Conservation (phyloP, 129 eudicot genomes). For the Smallanthus sonchifolius region DNA sequence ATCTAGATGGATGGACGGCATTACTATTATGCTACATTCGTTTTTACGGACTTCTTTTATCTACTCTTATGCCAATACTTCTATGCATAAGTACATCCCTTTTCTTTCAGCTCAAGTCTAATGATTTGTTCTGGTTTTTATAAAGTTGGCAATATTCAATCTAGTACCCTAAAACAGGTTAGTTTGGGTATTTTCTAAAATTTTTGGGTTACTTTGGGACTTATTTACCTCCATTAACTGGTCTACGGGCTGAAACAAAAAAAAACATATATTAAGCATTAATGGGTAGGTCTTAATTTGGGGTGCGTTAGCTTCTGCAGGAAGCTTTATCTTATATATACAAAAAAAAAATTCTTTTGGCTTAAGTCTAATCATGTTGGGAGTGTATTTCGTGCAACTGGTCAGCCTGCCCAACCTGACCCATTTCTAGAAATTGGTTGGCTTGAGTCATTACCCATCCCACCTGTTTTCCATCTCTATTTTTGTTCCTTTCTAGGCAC, state of each 20-base stretch:
- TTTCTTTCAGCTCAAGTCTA: background rate
- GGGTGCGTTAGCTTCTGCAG: background rate
- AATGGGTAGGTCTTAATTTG: background rate
- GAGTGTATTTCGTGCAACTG: background rate
- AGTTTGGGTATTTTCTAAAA: background rate
- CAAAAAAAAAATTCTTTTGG: too few species aligned
- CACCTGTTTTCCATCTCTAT: background rate
- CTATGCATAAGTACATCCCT: background rate
- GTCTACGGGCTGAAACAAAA: background rate
- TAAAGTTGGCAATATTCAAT: background rate
- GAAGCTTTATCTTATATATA: background rate
- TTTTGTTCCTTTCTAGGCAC: background rate
- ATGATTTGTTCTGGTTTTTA: background rate
- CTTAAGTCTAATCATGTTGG: background rate
- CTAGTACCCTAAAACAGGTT: background rate
- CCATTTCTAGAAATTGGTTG: background rate
- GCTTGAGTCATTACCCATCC: background rate
- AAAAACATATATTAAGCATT: background rate
- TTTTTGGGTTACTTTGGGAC: too few species aligned
- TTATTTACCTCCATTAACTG: background rate
- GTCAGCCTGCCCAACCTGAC: background rate
- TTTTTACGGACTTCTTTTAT: background rate
- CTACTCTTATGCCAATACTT: background rate
- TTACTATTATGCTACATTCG: background rate
- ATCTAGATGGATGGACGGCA: background rate